These are phyloP conservation scores for Ceratocystis eucalypticola DNA, from an alignment of 2,329 filamentous ascomycete species.

Conservation along the genomic window DNA sequence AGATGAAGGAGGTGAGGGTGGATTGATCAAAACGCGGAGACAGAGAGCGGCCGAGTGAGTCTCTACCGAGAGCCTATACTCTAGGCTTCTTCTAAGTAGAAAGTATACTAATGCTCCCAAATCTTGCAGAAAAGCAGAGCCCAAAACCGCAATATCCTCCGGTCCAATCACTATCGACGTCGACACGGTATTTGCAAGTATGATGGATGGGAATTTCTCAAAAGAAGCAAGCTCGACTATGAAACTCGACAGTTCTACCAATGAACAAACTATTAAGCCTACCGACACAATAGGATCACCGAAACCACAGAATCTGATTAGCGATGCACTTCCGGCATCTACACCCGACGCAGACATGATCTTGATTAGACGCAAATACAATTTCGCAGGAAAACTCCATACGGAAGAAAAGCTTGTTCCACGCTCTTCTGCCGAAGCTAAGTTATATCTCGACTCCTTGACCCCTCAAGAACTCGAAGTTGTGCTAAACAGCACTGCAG, in stretches of 20 bases:
- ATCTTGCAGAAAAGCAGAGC: conserved; percentile 40
- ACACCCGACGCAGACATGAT: conserved; percentile 33
- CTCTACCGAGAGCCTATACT: background rate
- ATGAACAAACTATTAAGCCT: background rate
- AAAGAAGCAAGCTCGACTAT: conserved; percentile 11
- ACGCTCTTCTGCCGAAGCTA: conserved; percentile 51
- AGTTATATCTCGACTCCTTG: conserved; percentile 40
- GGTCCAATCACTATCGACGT: conserved; percentile 57
- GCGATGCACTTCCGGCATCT: background rate
- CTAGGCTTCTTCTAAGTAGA: background rate
- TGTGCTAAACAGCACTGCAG: conserved; percentile 2
- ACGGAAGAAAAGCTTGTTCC: conserved; percentile 58
- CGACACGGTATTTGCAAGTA: conserved; percentile 55
- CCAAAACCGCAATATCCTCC: conserved; percentile 36
- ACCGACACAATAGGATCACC: background rate
- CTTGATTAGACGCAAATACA: conserved; percentile 57
- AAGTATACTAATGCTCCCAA: conserved; percentile 17
- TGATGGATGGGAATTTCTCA: conserved; percentile 36
- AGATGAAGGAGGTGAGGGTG: conserved; percentile 46
- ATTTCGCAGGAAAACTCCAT: conserved; percentile 59
- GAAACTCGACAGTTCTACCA: background rate
- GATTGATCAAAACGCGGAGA: conserved; percentile 57
- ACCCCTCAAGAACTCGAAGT: conserved; percentile 21
- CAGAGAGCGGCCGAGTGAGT: conserved; percentile 52
- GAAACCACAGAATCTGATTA: background rate